A percentile compares a stretch with the other conserved stretches of the same genome.
phyloP scores from a whole-genome alignment of 305 asterid genomes.

The Solanum hybrid region DNA sequence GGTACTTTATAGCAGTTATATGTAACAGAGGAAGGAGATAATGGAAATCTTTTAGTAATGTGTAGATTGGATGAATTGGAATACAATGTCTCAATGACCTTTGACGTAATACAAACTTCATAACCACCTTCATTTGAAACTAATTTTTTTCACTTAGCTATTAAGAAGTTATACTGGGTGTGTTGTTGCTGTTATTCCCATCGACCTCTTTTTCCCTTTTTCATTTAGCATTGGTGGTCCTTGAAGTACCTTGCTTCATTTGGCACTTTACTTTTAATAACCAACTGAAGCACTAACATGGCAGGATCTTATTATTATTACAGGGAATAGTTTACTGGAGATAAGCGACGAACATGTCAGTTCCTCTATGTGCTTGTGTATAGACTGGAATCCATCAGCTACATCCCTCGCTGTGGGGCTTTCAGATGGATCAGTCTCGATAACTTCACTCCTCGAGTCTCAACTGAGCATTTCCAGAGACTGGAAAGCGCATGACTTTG shows the following conservation, averaged over 20 bases:
- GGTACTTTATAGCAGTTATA: neutral
- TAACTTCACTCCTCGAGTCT: conserved; percentile 51
- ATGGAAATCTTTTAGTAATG: neutral
- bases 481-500: conserved; percentile 88
- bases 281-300: neutral
- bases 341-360: conserved; percentile 39
- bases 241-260: neutral
- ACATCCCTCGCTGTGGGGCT: conserved; percentile 68
- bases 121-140: neutral
- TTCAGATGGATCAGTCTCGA: conserved; percentile 74
- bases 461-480: conserved; percentile 32
- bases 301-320: no score
- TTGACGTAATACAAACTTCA: neutral
- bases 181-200: neutral
- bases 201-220: neutral
- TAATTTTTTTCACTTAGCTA: neutral
- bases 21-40: neutral
- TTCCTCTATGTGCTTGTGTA: conserved; percentile 76
- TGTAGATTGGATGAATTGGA: neutral
- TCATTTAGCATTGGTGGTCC: neutral
- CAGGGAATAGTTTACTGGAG: conserved; percentile 40
- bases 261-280: neutral
- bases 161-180: neutral
- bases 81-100: neutral
- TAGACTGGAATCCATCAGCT: conserved; percentile 71